These are phyloP conservation scores for Penicillium angulare DNA, from an alignment of 495 filamentous ascomycete species.

Conservation along the genomic window DNA sequence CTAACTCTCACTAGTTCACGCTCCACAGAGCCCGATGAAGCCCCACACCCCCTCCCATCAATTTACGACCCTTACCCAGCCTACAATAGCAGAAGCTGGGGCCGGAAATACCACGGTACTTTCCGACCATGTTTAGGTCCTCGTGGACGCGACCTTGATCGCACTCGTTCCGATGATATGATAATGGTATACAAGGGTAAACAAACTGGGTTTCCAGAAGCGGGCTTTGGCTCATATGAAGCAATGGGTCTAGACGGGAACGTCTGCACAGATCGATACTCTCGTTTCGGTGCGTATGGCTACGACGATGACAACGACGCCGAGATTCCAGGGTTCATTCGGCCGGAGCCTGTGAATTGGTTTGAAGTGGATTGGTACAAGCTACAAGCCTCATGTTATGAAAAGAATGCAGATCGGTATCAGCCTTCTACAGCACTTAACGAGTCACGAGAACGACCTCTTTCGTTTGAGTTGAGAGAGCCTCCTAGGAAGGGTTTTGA, in stretches of 20 bases:
- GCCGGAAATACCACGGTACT: conserved; percentile 36
- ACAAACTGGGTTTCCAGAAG: conserved; percentile 36
- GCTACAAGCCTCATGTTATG: conserved; percentile 62
- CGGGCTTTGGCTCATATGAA: conserved; percentile 48
- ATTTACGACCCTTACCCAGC: conserved; percentile 52
- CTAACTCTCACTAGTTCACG: conserved; percentile 22
- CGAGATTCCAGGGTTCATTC: conserved; percentile 16
- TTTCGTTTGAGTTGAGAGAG: conserved; percentile 18
- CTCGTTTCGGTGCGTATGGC: conserved; percentile 53
- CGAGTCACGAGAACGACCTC: conserved; percentile 9
- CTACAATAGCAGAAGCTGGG: conserved; percentile 49
- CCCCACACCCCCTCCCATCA: conserved; percentile 19
- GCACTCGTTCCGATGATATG: conserved; percentile 43
- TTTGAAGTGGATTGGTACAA: conserved; percentile 65
- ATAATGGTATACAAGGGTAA: conserved; percentile 43
- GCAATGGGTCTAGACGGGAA: conserved; percentile 44
- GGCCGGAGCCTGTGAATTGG: conserved; percentile 54
- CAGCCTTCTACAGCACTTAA: conserved; percentile 1
- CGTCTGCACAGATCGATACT: conserved; percentile 55
- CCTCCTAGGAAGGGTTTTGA: conserved; percentile 4
- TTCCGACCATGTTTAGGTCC: conserved; percentile 47
- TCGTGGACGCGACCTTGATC: conserved; percentile 42
- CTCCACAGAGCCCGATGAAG: neutral
- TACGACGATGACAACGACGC: conserved; percentile 33
- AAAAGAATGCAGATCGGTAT: conserved; percentile 62